Conservation (phyloP, 805 yeast genomes). For the Cyberlindnera maritima region DNA sequence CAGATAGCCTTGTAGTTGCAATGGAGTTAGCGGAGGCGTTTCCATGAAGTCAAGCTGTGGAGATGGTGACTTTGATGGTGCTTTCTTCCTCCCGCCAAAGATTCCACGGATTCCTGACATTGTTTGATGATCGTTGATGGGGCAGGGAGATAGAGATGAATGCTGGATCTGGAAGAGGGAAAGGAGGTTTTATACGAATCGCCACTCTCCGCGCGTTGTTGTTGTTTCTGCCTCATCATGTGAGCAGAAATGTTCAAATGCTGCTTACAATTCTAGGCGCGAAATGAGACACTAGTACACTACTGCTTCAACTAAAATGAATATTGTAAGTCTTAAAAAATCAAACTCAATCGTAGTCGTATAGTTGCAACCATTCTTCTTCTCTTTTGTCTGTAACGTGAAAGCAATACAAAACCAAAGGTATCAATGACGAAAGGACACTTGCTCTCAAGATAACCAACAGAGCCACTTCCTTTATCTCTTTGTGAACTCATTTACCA, state of each 20-base stretch:
- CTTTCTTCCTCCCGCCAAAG: slow-evolving; percentile 7
- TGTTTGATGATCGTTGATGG: too few species aligned
- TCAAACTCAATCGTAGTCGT: not conserved
- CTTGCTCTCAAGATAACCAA: not conserved
- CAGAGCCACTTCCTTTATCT: not conserved
- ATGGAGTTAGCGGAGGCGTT: slow-evolving; percentile 48
- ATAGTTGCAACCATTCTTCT: not conserved
- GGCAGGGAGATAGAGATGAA: too few species aligned
- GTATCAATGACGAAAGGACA: not conserved
- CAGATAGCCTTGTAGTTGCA: slow-evolving; percentile 60
- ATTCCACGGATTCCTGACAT: slow-evolving; percentile 6
- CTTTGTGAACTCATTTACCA: not conserved
- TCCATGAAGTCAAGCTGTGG: slow-evolving; percentile 4
- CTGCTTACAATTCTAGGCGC: too few species aligned
- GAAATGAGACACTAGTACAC: not conserved
- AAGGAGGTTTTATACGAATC: too few species aligned
- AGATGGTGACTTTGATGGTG: slow-evolving; percentile 5
- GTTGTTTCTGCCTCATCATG: too few species aligned
- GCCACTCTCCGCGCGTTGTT: too few species aligned
- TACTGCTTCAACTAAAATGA: not conserved
- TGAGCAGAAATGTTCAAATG: too few species aligned
- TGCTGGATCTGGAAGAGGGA: too few species aligned
- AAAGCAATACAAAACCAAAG: not conserved
- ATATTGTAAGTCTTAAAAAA: not conserved
- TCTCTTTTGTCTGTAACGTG: not conserved